Conservation (phyloP, 2,329 filamentous ascomycete genomes). For the Ophiognomonia clavigignenti-juglandacearum region DNA sequence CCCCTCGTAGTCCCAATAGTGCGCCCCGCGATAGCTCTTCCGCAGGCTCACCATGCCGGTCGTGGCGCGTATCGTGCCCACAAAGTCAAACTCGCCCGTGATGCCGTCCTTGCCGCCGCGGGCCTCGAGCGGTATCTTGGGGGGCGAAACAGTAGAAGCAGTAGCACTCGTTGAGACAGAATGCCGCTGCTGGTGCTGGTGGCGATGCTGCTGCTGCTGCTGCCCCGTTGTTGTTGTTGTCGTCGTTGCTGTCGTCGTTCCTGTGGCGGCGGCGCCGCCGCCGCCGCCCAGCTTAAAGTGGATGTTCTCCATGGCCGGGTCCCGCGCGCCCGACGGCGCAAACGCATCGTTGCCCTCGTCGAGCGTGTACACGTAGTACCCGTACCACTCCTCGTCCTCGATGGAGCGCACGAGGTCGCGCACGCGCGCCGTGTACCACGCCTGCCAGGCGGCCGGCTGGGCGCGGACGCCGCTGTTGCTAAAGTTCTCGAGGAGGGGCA, state of each 20-base stretch:
- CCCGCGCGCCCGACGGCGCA: conserved; percentile 6
- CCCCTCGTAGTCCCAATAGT: conserved; percentile 17
- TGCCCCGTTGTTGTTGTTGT: neutral
- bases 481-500: conserved; percentile 13
- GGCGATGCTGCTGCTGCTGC: no score
- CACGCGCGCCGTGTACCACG: conserved; percentile 12
- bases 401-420: conserved; percentile 14
- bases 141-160: no score
- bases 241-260: neutral
- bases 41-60: conserved; percentile 14
- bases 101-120: conserved; percentile 12
- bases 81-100: conserved; percentile 15
- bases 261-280: no score
- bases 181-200: no score
- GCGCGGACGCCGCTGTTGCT: conserved; percentile 2
- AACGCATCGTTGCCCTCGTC: conserved; percentile 6
- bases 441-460: conserved; percentile 12
- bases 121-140: conserved; percentile 13
- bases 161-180: no score
- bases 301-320: conserved; percentile 17
- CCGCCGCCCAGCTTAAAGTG: conserved; percentile 12
- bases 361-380: conserved; percentile 16
- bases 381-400: conserved; percentile 16
- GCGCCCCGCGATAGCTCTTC: conserved; percentile 13
- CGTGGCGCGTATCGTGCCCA: conserved; percentile 5